Evolutionary conservation across 2,329 filamentous ascomycete species (phyloP).

Genomic region (Aureobasidium sp.): DNA sequence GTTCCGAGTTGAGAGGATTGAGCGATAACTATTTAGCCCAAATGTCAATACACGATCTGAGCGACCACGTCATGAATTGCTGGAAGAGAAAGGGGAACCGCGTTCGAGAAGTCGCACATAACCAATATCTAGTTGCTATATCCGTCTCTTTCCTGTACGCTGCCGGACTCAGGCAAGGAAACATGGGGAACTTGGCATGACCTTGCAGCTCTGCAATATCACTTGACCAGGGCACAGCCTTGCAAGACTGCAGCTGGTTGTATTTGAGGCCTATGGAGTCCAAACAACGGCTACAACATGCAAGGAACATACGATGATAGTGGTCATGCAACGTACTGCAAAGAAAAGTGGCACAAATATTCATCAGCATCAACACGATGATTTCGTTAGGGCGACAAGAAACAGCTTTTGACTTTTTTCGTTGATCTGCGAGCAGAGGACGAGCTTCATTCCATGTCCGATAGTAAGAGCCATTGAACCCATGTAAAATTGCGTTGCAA

Average conservation of each 20-base stretch:
- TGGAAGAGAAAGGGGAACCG: neutral
- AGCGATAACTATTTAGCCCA: neutral
- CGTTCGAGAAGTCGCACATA: constrained; percentile 10
- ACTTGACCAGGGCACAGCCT: neutral
- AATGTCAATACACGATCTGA: neutral
- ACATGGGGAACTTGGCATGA: neutral
- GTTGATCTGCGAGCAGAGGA: constrained; percentile 14
- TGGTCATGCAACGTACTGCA: neutral
- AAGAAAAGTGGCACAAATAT: neutral
- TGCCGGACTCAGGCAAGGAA: neutral
- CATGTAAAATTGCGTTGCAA: constrained; percentile 10
- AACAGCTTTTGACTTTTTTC: constrained; percentile 14
- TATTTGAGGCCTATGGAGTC: too few species aligned
- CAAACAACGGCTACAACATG: neutral
- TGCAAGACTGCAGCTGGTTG: too few species aligned
- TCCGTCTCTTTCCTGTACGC: neutral
- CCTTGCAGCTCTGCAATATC: neutral
- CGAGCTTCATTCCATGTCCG: constrained; percentile 17
- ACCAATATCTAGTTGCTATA: constrained; percentile 1
- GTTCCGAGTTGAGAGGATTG: neutral
- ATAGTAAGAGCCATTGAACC: constrained; percentile 17
- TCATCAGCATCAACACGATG: constrained; percentile 2
- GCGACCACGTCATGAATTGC: neutral
- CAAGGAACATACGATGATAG: neutral
- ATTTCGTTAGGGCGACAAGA: constrained; percentile 12